Evolutionary conservation across 805 yeast genomes (phyloP).

Genomic region (Starmerella roubikii): DNA sequence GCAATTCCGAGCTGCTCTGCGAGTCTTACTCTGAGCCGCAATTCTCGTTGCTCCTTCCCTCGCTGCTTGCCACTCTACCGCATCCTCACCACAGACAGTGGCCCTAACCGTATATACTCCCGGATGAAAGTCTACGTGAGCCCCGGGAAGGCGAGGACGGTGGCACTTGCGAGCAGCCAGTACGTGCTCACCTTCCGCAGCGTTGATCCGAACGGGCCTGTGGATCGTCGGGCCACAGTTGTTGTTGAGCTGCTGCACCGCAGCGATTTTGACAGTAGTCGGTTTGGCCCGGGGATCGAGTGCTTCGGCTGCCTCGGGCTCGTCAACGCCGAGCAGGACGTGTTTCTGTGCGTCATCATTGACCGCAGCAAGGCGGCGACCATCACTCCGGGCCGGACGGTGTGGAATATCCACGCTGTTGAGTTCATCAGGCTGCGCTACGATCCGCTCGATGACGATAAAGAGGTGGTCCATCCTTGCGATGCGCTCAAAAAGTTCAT

Average conservation of each 20-base stretch:
- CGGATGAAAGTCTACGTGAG: slow-evolving; percentile 55
- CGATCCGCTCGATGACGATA: slow-evolving; percentile 39
- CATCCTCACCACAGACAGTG: neutral
- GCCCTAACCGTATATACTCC: too few species aligned
- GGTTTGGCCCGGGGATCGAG: slow-evolving; percentile 30
- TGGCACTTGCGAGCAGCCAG: slow-evolving; percentile 48
- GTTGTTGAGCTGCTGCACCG: slow-evolving; percentile 36
- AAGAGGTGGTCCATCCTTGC: slow-evolving; percentile 59
- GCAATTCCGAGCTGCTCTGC: too few species aligned
- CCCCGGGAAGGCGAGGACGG: slow-evolving; percentile 45
- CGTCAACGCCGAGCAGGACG: slow-evolving; percentile 51
- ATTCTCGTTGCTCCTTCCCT: neutral
- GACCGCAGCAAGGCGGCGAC: slow-evolving; percentile 65
- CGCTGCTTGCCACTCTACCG: neutral
- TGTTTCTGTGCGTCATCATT: slow-evolving; percentile 67
- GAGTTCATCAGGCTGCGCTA: slow-evolving; percentile 70
- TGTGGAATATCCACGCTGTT: slow-evolving; percentile 68
- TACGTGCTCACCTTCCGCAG: slow-evolving; percentile 42
- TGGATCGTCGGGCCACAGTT: slow-evolving; percentile 17
- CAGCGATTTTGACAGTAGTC: slow-evolving; percentile 28
- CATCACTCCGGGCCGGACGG: slow-evolving; percentile 68
- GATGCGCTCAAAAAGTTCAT: slow-evolving; percentile 61
- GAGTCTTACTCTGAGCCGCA: too few species aligned
- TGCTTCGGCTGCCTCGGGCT: slow-evolving; percentile 57
- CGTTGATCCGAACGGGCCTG: slow-evolving; percentile 9